A percentile compares a stretch with the other conserved stretches of the same genome.
These are phyloP conservation scores for Crucibulum parvulum DNA, from an alignment of 1,284 basidiomycete species.

Conservation along the genomic window DNA sequence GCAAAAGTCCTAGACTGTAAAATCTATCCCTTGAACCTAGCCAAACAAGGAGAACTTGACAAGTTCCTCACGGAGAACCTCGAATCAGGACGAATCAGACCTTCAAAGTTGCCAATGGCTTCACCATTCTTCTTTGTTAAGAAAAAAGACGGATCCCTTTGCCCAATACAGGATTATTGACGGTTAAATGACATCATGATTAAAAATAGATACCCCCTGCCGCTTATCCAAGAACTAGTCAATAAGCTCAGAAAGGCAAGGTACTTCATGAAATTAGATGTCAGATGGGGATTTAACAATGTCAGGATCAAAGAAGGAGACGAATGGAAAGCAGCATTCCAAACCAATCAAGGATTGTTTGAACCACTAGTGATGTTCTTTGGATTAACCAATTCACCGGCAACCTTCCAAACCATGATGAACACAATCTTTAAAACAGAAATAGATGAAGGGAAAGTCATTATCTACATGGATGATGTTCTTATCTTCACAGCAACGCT, in stretches of 20 bases:
- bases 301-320: conserved; percentile 33
- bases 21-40: conserved; percentile 31
- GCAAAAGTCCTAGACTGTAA: conserved; percentile 18
- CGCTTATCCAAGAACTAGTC: conserved; percentile 41
- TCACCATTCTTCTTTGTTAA: conserved; percentile 47
- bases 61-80: conserved; percentile 41
- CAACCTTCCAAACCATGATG: no score
- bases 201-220: conserved; percentile 43
- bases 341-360: conserved; percentile 20
- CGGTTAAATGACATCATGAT: conserved; percentile 40
- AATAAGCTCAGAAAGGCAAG: conserved; percentile 33
- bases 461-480: no score
- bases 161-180: conserved; percentile 42
- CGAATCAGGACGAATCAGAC: conserved; percentile 27
- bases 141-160: conserved; percentile 46
- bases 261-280: conserved; percentile 43
- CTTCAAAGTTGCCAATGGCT: conserved; percentile 38
- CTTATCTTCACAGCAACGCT: no score
- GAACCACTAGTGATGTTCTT: no score
- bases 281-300: conserved; percentile 37
- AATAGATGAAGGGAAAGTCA: no score
- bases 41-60: conserved; percentile 30
- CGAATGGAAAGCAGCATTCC: conserved; percentile 37
- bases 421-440: no score
- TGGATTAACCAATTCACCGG: no score